phyloP scores from a whole-genome alignment of 495 filamentous ascomycete species.

The Penicillium riverlandense region DNA sequence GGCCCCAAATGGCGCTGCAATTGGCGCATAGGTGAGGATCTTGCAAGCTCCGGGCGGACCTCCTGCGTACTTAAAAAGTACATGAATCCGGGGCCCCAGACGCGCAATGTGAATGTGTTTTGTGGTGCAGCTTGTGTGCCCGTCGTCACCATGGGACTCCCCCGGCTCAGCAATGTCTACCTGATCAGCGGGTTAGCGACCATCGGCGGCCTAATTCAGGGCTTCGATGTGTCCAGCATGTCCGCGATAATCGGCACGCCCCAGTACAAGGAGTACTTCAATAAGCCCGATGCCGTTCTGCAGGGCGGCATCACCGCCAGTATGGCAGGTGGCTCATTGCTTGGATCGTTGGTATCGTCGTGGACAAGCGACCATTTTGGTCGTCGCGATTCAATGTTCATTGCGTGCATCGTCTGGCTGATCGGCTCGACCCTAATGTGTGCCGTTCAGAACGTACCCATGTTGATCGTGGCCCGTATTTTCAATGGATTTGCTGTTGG shows the following conservation, averaged over 20 bases:
- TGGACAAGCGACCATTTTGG: slow-evolving; percentile 54
- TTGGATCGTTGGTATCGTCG: slow-evolving; percentile 50
- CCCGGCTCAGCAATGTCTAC: slow-evolving; percentile 32
- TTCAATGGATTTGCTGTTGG: slow-evolving; percentile 13
- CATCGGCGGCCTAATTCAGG: slow-evolving; percentile 54
- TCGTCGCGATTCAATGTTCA: slow-evolving; percentile 38
- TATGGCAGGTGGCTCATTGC: slow-evolving; percentile 54
- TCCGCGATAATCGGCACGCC: slow-evolving; percentile 57
- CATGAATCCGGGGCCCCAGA: slow-evolving; percentile 10
- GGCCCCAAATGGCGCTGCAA: not conserved
- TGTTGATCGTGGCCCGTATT: slow-evolving; percentile 11
- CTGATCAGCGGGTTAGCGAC: slow-evolving; percentile 57
- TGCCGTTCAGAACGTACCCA: slow-evolving; percentile 12
- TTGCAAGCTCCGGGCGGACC: slow-evolving; percentile 7
- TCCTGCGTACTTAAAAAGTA: slow-evolving; percentile 7
- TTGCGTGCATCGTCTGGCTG: slow-evolving; percentile 14
- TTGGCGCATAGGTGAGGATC: not conserved
- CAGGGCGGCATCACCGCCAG: slow-evolving; percentile 56
- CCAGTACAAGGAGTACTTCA: slow-evolving; percentile 55
- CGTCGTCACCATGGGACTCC: slow-evolving; percentile 4
- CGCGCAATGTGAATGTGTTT: not conserved
- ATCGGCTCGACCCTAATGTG: slow-evolving; percentile 15
- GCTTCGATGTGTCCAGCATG: slow-evolving; percentile 63
- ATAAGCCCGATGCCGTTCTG: slow-evolving; percentile 45
- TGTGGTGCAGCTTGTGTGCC: not conserved